phyloP scores from a whole-genome alignment of 257 asterid genomes.

The Solanum arcanum region DNA sequence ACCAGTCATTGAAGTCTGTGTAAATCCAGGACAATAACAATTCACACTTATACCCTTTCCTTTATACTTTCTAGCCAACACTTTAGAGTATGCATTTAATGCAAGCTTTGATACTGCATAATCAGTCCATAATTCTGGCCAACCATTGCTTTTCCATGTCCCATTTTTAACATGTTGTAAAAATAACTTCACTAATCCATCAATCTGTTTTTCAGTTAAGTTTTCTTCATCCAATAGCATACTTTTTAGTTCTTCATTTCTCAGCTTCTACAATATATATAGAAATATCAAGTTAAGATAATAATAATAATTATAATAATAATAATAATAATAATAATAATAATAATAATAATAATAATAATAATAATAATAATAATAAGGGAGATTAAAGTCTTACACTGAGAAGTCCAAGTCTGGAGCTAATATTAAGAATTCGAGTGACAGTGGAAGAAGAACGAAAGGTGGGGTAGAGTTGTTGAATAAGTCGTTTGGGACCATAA shows the following conservation, averaged over 20 bases:
- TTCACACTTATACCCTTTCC: slow-evolving; percentile 34
- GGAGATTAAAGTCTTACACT: slow-evolving; percentile 20
- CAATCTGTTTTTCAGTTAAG: slow-evolving; percentile 28
- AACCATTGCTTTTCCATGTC: slow-evolving; percentile 52
- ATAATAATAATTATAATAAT: too few relatives aligned
- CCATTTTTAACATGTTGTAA: slow-evolving; percentile 41
- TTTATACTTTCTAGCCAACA: slow-evolving; percentile 38
- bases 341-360: too few relatives aligned
- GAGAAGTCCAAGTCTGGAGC: slow-evolving; percentile 71
- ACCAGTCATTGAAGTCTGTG: slow-evolving; percentile 70
- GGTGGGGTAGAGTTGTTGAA: slow-evolving; percentile 42
- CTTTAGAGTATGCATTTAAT: slow-evolving; percentile 45
- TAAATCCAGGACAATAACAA: slow-evolving; percentile 75
- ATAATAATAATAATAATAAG: too few relatives aligned
- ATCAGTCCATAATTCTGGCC: slow-evolving; percentile 81
- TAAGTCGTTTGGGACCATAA: slow-evolving; percentile 55
- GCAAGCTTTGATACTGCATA: slow-evolving; percentile 75
- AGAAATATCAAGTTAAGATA: too few relatives aligned
- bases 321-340: too few relatives aligned
- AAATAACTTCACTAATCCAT: slow-evolving; percentile 34
- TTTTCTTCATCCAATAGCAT: slow-evolving; percentile 43
- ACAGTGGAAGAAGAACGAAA: slow-evolving; percentile 34
- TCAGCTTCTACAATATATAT: slow-evolving; percentile 41
- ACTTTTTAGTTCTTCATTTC: slow-evolving; percentile 24
- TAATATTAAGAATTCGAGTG: slow-evolving; percentile 49